phyloP scores from a whole-genome alignment of 2,329 filamentous ascomycete genomes.

The Aspergillus sp. region DNA sequence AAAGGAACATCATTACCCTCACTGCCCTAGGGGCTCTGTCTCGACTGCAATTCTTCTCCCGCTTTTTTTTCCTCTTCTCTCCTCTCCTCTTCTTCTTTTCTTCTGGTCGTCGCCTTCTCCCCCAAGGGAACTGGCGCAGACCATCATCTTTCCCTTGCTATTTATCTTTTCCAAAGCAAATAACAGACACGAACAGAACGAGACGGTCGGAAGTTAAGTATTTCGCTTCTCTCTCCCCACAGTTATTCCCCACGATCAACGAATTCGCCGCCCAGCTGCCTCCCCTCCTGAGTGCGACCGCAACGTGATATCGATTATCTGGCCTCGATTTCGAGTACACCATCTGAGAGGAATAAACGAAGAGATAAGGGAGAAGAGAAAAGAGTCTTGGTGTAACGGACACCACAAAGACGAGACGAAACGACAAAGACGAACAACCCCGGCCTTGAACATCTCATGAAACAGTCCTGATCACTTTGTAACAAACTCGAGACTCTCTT shows the following conservation, averaged over 20 bases:
- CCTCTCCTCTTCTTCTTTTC: constrained; percentile 1
- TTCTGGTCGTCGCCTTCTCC: neutral
- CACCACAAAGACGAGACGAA: no score
- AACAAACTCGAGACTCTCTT: constrained; percentile 1
- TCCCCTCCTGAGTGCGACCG: neutral
- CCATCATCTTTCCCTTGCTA: neutral
- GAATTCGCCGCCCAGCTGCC: neutral
- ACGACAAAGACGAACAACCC: neutral
- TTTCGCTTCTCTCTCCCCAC: neutral
- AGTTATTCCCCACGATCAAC: neutral
- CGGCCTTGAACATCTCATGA: neutral
- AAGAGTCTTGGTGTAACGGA: no score
- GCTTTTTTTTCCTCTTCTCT: constrained; percentile 1
- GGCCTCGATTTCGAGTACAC: no score
- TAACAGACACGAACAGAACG: neutral
- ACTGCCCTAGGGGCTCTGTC: neutral
- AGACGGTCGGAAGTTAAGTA: no score
- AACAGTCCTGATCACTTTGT: neutral
- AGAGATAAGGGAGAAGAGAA: no score
- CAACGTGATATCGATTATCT: neutral
- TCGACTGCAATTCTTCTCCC: neutral
- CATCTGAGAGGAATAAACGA: no score
- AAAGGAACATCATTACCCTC: neutral
- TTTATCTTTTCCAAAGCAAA: neutral
- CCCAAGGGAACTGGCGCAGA: neutral